Evolutionary conservation across 192 early-diverging fungal species (phyloP).

Genomic region (Cetraspora pellucida): DNA sequence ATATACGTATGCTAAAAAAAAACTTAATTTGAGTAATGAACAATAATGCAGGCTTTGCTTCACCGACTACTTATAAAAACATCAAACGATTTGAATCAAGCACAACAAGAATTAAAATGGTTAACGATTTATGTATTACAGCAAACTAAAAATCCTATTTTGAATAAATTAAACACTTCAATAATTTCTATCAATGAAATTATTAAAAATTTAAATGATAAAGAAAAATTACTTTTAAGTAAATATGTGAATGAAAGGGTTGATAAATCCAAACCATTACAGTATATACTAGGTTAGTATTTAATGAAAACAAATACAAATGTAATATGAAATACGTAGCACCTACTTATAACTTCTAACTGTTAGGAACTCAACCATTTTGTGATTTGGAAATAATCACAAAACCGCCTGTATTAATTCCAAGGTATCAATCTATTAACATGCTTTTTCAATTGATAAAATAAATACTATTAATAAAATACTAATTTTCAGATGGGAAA

Average conservation of each 20-base stretch:
- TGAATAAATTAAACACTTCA: neutral
- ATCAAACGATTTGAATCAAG: constrained; percentile 38
- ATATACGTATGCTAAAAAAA: too few relatives aligned
- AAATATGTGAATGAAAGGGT: constrained; percentile 57
- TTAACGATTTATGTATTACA: constrained; percentile 39
- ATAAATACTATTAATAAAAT: neutral
- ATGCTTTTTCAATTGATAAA: neutral
- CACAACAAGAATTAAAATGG: constrained; percentile 48
- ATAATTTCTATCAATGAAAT: neutral
- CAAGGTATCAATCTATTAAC: constrained; percentile 52
- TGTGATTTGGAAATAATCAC: constrained; percentile 71
- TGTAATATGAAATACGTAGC: neutral
- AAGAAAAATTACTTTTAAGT: constrained; percentile 42
- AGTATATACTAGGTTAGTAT: constrained; percentile 66
- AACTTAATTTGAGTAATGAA: too few relatives aligned
- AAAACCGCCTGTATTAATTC: constrained; percentile 80
- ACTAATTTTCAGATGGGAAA: constrained; percentile 72
- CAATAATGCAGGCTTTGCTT: too few relatives aligned
- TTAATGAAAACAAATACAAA: neutral
- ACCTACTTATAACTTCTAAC: neutral
- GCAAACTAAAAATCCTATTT: neutral
- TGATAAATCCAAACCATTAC: constrained; percentile 77
- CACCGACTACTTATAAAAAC: neutral
- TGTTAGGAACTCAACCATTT: constrained; percentile 79
- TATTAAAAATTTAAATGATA: constrained; percentile 6